Evolutionary conservation across 2,329 filamentous ascomycete species (phyloP).

Genomic region (Phialophora expanda): DNA sequence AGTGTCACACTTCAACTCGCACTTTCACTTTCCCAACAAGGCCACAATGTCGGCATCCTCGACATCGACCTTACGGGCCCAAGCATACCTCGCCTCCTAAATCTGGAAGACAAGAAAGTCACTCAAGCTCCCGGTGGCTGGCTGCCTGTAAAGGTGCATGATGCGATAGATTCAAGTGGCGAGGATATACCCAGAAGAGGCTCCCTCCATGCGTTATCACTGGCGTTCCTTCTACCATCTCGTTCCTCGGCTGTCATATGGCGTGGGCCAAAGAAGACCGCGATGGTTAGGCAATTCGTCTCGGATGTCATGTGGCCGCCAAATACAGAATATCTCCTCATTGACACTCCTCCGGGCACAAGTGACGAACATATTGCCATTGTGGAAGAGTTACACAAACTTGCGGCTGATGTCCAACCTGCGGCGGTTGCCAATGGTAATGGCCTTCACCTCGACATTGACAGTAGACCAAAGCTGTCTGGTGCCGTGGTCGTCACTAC

Average conservation of each 20-base stretch:
- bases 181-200: slow-evolving; percentile 38
- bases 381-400: slow-evolving; percentile 76
- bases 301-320: slow-evolving; percentile 85
- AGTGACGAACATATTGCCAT: slow-evolving; percentile 97
- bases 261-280: slow-evolving; percentile 97
- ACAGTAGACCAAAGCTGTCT: slow-evolving; percentile 64
- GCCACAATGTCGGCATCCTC: slow-evolving; percentile 89
- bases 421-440: slow-evolving; percentile 33
- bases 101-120: slow-evolving; percentile 85
- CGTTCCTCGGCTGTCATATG: slow-evolving; percentile 93
- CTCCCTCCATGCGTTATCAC: slow-evolving; percentile 74
- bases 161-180: slow-evolving; percentile 46
- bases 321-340: slow-evolving; percentile 85
- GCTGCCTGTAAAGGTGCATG: slow-evolving; percentile 85
- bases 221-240: slow-evolving; percentile 84
- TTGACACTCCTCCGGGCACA: slow-evolving; percentile 95
- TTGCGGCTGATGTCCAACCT: slow-evolving; percentile 43
- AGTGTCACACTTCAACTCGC: slow-evolving; percentile 97
- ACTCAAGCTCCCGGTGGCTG: slow-evolving; percentile 90
- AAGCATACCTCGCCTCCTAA: slow-evolving; percentile 93
- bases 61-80: slow-evolving; percentile 96
- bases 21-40: slow-evolving; percentile 81
- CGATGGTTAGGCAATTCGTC: slow-evolving; percentile 96
- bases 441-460: slow-evolving; percentile 43
- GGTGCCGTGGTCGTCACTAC: slow-evolving; percentile 96